A percentile compares a stretch with the other conserved stretches of the same genome.
Conservation (phyloP, 2,329 filamentous ascomycete species). For the Alternaria rosae region DNA sequence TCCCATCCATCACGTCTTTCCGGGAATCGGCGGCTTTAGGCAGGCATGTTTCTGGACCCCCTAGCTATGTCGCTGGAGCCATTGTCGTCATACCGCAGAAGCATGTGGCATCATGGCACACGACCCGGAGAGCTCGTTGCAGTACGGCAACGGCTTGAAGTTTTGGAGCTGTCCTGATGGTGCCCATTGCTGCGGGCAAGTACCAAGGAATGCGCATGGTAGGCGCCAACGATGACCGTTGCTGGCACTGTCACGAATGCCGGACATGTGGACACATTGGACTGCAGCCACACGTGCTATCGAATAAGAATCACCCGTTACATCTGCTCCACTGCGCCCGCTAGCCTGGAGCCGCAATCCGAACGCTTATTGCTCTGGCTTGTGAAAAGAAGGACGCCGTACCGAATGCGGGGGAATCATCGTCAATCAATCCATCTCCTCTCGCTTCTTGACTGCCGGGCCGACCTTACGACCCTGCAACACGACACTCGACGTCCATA, state of each 20-base stretch:
- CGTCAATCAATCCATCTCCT: constrained; percentile 35
- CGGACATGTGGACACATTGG: constrained; percentile 37
- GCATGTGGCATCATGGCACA: constrained; percentile 33
- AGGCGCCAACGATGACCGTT: constrained; percentile 4
- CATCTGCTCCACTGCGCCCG: constrained; percentile 37
- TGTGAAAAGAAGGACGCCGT: constrained; percentile 41
- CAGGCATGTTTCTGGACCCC: constrained; percentile 17
- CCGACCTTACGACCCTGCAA: constrained; percentile 41
- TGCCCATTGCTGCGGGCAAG: constrained; percentile 10
- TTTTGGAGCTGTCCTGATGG: constrained; percentile 1
- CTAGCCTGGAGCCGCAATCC: constrained; percentile 36
- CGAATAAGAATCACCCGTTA: constrained; percentile 35
- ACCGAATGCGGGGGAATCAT: constrained; percentile 49
- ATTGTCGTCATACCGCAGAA: constrained; percentile 34
- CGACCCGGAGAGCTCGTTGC: constrained; percentile 24
- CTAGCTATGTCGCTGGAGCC: constrained; percentile 11
- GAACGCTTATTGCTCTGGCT: constrained; percentile 23
- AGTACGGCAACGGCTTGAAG: not conserved
- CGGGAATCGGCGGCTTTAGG: constrained; percentile 40
- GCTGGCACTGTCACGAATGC: constrained; percentile 9
- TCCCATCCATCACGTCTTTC: constrained; percentile 24
- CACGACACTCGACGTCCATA: constrained; percentile 31
- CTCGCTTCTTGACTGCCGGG: constrained; percentile 47
- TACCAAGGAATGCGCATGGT: constrained; percentile 12
- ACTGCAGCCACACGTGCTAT: constrained; percentile 30